Evolutionary conservation across 2,329 filamentous ascomycete species (phyloP), one percentile per base, ranked within the genome.

Genomic region (Colletotrichum karsti): DNA sequence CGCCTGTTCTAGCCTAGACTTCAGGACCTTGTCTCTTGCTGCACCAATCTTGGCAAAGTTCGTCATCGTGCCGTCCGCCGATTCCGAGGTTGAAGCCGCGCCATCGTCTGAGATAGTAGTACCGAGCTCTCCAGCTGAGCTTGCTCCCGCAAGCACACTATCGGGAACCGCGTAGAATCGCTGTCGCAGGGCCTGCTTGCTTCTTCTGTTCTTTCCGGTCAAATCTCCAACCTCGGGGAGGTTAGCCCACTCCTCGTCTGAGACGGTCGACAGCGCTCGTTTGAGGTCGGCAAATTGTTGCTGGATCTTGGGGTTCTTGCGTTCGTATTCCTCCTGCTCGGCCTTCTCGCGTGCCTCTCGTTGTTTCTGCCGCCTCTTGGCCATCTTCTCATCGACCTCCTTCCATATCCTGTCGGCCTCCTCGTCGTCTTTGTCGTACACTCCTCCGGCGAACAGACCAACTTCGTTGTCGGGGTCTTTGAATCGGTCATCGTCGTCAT

Each of bases 41-140:
- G 95, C 94, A 80, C 97, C 96, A 70, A 99, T 98, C 79, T 97
- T 93, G 48, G 95, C 95, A 77, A 99, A 99, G 77, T 99, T 98
- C 10, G 95, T 99, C 89, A 97, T 96, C 1, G 94, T 97, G 2
- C 95, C 95, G 75, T 97, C 94, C 65, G 91, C 87, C 28, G 79
- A 81, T 53, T 85, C 82, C 2, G 77, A 74, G 20, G 80, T 83
- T 10, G 83, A 81, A n/a, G 85, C 80, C 2, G 82, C 79, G 2
- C 90, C 92, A 69, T 97, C 95, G 39, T 97, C 94, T 48, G 90
- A 87, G n/a, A 99, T 91, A 0, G 93, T 97, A 2, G 94, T 96
- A 53, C 94, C 92, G 71, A 98, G 88, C 76, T 98, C 93, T 4
- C 89, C 87, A 3, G 92, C 88, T 73, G 94, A 93, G 73, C 93